Evolutionary conservation across 805 yeast genomes (phyloP), one percentile per base, ranked within the genome.

Genomic region (Barnettozyma siamensis): DNA sequence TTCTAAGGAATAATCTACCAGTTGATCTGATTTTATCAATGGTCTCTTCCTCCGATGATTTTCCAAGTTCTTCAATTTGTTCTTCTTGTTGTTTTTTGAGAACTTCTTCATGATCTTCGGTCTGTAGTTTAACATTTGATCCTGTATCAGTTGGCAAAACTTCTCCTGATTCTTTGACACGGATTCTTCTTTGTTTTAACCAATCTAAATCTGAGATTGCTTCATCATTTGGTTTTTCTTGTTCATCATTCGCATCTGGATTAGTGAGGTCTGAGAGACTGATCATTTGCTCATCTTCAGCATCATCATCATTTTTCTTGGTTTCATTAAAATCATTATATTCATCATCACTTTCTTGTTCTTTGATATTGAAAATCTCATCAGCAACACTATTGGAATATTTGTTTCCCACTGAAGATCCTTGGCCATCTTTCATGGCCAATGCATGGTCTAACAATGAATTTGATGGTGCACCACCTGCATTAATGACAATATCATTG

Each of bases 1-100:
- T 93, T 67, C 99, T 78, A 37, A 93, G 62, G 62, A 93, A 93
- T 35, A 93, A 67, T 48, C 99, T 77, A 7, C 94, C 91, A 0
- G 96, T 83, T 42, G 70, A 63, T 17, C 66, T 60, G 33, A 88
- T 81, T 44, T 76, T 74, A 23, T 66, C 64, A 12, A 72, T 70
- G 3, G 67, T 66, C 20, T 75, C 81, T 48, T 77, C 79, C 12
- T 21, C 24, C 6, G 24, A 66, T 66, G 70, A 50, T 46, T 58
- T 48, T 17, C 26, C 38, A 38, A 47, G 41, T 38, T 50, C 48
- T 34, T n/a, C n/a, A n/a, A n/a, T n/a, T n/a, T 46, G 49, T 35
- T 18, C 19, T 18, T 19, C 31, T 21, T 26, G 34, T 17, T 27
- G 44, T 31, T 43, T 29, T 42, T n/a, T n/a, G n/a, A n/a, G n/a